These are phyloP conservation scores for Closterium sp. DNA, from an alignment of 139 green algal genomes.

Conservation along the genomic window DNA sequence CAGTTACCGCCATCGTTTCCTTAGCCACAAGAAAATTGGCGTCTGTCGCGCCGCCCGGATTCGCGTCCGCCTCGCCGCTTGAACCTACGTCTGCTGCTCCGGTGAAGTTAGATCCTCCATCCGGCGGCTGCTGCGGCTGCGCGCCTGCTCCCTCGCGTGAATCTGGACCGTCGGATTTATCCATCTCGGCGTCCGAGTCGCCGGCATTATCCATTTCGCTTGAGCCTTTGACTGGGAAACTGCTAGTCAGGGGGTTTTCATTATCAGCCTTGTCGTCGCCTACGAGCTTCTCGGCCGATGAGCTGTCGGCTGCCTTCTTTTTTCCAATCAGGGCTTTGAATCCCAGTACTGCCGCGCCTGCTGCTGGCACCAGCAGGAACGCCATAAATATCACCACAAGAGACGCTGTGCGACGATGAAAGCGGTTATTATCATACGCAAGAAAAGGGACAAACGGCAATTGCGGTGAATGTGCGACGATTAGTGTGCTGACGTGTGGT, in stretches of 20 bases:
- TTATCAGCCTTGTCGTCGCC: neutral
- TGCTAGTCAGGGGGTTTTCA: neutral
- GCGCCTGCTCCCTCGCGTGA: neutral
- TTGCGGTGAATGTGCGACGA: neutral
- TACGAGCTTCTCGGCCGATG: neutral
- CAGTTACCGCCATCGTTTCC: neutral
- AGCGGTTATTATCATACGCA: neutral
- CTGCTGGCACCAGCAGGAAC: neutral
- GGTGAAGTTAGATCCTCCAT: neutral
- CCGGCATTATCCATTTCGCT: neutral
- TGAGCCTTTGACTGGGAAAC: neutral
- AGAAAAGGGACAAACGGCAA: neutral
- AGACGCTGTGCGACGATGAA: neutral
- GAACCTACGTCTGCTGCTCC: neutral
- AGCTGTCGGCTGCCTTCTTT: neutral
- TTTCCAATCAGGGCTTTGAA: neutral
- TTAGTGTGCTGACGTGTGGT: neutral
- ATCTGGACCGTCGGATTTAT: neutral
- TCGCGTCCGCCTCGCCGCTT: neutral
- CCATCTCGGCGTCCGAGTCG: neutral
- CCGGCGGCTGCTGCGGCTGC: neutral
- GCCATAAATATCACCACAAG: neutral
- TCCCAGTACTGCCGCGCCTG: neutral
- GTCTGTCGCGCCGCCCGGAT: neutral
- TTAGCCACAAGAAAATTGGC: neutral